phyloP scores from a whole-genome alignment of 140 eudicot genomes.

The Anethum foeniculum region DNA sequence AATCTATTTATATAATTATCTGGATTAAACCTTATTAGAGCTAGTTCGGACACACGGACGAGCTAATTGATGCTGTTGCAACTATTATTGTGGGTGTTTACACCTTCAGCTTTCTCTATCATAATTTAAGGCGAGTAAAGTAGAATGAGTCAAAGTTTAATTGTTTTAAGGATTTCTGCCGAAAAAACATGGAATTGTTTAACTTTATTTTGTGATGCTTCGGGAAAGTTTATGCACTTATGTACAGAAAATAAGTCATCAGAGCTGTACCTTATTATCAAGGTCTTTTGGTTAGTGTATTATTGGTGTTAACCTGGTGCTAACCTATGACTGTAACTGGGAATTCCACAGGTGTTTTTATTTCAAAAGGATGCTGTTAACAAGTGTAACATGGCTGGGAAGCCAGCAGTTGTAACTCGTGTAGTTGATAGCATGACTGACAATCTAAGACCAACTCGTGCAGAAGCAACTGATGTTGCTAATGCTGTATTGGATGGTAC shows the following conservation, averaged over 20 bases:
- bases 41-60: not conserved
- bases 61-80: not conserved
- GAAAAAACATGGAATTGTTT: not conserved
- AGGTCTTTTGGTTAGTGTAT: not conserved
- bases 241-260: not conserved
- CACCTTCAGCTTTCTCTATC: not conserved
- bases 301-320: slow-evolving; percentile 10
- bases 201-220: not conserved
- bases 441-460: slow-evolving; percentile 73
- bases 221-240: not conserved
- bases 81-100: not conserved
- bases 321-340: slow-evolving; percentile 1
- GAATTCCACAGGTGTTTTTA: slow-evolving; percentile 48
- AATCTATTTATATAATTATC: not conserved
- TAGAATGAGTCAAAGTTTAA: not conserved
- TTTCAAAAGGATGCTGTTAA: slow-evolving; percentile 60
- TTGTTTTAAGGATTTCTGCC: not conserved
- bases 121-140: not conserved
- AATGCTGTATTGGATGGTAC: slow-evolving; percentile 73
- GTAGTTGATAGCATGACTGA: slow-evolving; percentile 83
- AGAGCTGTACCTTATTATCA: not conserved
- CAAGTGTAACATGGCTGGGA: slow-evolving; percentile 84
- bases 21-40: not conserved
- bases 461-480: slow-evolving; percentile 84
- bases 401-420: slow-evolving; percentile 75